Evolutionary conservation across 2,329 filamentous ascomycete genomes (phyloP).

Genomic region (Aureobasidium subglaciale): DNA sequence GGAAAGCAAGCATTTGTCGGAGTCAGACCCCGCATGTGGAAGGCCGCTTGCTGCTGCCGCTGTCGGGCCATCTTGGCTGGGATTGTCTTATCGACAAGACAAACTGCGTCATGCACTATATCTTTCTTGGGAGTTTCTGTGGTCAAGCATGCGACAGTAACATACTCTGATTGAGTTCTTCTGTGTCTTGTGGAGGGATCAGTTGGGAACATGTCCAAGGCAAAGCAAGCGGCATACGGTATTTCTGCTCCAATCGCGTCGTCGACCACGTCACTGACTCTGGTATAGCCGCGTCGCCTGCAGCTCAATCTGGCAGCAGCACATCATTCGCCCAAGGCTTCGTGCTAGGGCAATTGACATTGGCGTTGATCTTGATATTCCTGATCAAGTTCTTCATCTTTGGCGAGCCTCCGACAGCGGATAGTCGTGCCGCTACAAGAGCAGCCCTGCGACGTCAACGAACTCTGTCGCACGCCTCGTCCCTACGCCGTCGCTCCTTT

Average conservation of each 20-base stretch:
- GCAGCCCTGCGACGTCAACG: conserved; percentile 67
- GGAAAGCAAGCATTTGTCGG: not conserved
- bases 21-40: conserved; percentile 1
- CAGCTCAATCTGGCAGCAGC: conserved; percentile 27
- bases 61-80: not conserved
- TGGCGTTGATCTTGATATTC: conserved; percentile 81
- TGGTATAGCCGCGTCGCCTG: conserved; percentile 4
- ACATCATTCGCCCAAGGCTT: conserved; percentile 91
- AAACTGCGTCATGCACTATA: conserved; percentile 7
- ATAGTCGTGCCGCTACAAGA: conserved; percentile 67
- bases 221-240: conserved; percentile 23
- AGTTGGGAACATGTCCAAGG: conserved; percentile 27
- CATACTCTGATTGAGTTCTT: not conserved
- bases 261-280: not conserved
- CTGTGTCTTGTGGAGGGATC: not conserved
- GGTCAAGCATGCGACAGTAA: not conserved
- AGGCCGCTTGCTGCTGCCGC: not conserved
- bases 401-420: conserved; percentile 79
- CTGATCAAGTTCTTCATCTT: conserved; percentile 99
- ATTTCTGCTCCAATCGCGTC: not conserved
- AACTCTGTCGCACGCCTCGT: conserved; percentile 58
- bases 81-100: conserved; percentile 11
- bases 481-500: conserved; percentile 31
- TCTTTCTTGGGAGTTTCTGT: not conserved
- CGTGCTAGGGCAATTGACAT: conserved; percentile 84